Evolutionary conservation across 2,329 filamentous ascomycete species (phyloP), one percentile per base, ranked within the genome.

Genomic region (Incumbomyces delicatus): DNA sequence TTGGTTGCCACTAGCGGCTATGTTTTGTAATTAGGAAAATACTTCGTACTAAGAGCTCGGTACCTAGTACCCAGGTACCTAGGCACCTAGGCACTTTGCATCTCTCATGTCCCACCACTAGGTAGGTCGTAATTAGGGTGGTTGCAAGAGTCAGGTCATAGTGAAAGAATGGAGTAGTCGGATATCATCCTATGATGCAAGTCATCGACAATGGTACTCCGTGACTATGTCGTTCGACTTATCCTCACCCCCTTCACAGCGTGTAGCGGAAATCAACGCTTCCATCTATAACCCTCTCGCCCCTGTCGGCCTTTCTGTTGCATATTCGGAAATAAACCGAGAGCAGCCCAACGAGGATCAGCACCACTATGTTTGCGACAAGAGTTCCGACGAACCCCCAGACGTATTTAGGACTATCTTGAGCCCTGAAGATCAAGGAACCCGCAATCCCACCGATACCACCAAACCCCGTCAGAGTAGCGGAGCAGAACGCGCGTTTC

Each of bases 401-500:
- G n/a, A 52, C 48, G 46, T 65, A 65, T 12, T 30, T 50, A 1
- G 62, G 62, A 22, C 60, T 57, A 46, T 64, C 62, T 47, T 64
- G 58, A 7, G 17, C n/a, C 55, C 80, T 73, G 65, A 89, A 90
- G 8, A 89, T 79, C 49, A 86, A 67, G 53, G 76, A 78, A 20
- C 84, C 84, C 1, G 77, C 76, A 51, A 92, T 90, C 29, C 86
- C 86, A 32, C 86, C 86, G 17, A 92, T 69, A 1, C 83, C 85
- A 4, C 85, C 85, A 41, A 85, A 78, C 1, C 82, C 83, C 2
- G 92, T 83, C 2, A 90, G 74, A 0, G 81, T 83, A 2, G 86
- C 84, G 49, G 79, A 85, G 61, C 79, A 82, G 55, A 92, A 81
- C 0, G 85, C 85, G 34, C 87, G 78, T 68, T 89, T 92, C 85